These are phyloP conservation scores for Trichoderma semiorbis DNA, from an alignment of 2,329 filamentous ascomycete species.

Conservation along the genomic window DNA sequence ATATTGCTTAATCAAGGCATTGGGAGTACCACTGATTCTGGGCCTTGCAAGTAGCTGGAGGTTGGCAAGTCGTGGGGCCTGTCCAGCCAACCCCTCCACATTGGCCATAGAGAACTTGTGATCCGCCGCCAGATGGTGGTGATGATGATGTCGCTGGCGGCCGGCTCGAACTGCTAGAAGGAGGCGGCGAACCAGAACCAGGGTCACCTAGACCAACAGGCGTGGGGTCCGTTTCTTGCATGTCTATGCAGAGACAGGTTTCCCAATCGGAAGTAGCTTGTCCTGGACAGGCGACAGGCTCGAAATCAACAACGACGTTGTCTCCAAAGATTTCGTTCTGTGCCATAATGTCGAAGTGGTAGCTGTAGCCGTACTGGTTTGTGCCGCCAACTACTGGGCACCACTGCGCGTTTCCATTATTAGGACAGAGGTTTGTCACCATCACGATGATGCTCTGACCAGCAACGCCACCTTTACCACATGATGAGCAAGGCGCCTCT, in stretches of 20 bases:
- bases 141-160: neutral
- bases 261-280: slow-evolving; percentile 4
- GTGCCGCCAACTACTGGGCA: neutral
- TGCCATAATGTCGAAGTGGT: slow-evolving; percentile 12
- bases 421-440: slow-evolving; percentile 8
- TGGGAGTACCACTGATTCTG: slow-evolving; percentile 23
- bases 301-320: slow-evolving; percentile 7
- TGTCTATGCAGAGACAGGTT: neutral
- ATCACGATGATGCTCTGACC: slow-evolving; percentile 12
- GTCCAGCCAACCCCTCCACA: slow-evolving; percentile 37
- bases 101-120: slow-evolving; percentile 30
- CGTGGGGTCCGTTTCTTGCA: slow-evolving; percentile 2
- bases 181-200: neutral
- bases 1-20: neutral
- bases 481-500: neutral
- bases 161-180: neutral
- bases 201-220: neutral
- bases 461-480: neutral
- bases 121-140: neutral
- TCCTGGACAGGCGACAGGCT: slow-evolving; percentile 1
- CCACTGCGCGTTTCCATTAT: slow-evolving; percentile 13
- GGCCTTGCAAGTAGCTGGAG: slow-evolving; percentile 35
- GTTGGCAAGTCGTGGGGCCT: slow-evolving; percentile 35
- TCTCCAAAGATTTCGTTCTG: neutral
- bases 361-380: slow-evolving; percentile 11